Base-by-base conservation (phyloP, 1,139 yeast genomes). In the Lizanozyma gosingica region DNA sequence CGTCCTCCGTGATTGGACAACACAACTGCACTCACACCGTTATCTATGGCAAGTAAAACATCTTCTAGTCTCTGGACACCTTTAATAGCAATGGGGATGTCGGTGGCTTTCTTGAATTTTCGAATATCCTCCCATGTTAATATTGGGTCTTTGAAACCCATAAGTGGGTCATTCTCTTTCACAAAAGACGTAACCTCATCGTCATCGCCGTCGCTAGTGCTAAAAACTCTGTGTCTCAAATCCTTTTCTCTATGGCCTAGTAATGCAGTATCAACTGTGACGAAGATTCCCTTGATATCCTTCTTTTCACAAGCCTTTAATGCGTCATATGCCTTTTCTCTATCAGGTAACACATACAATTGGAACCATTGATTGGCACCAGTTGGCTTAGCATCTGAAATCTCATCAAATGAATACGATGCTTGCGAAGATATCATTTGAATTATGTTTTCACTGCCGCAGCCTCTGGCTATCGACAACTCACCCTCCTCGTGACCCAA, bases 341-440 rank as follows among this genome's bases (percentile, higher is more conserved):
- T 50, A 47, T 73, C 74, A 8, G 80, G 65, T 54, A 86, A 86
- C 40, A 88, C 95, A 53, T 90, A 90, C 40, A 90, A 67, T 62
- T 90, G 97, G 57, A 80, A 79, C 97, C 97, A 90, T 56, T 86
- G 94, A 4, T 83, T 71, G 44, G 66, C 83, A 33, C 56, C 55
- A 35, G 67, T 75, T 11, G 55, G 53, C 59, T 86, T 59, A 60
- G 73, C 52, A 63, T 69, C 78, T 3, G 80, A 75, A 48, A 84
- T 80, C 50, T 84, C 94, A 45, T 80, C 83, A 48, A 83, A 71
- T 14, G 86, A 75, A 56, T 83, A 81, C 3, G 90, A 80, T 1
- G 94, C 84, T 49, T 83, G 68, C 17, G 88, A 82, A 11, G 94
- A 84, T 42, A 85, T 76, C 94, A 85, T 85, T 57, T 86, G 94